A percentile compares a stretch with the other conserved stretches of the same genome.
Conservation (phyloP, 805 yeast species). For the Wickerhamiella kurtzmanii region DNA sequence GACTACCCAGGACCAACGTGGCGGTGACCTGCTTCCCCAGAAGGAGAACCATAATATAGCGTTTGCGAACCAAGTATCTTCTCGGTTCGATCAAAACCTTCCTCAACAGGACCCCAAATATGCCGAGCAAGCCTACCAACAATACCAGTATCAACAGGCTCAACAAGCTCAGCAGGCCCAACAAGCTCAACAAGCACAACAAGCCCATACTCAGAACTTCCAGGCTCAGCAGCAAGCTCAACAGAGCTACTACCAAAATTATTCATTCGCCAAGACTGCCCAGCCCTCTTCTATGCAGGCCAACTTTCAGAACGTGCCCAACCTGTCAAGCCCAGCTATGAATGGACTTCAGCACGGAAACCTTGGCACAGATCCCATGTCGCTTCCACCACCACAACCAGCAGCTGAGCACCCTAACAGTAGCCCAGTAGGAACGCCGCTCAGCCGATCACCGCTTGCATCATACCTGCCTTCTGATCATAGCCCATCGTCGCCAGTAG, state of each 20-base stretch:
- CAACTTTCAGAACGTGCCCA: background rate
- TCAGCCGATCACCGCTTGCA: background rate
- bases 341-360: too few species aligned
- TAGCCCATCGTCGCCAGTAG: background rate
- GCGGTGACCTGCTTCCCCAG: background rate
- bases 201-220: conserved; percentile 2
- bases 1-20: too few species aligned
- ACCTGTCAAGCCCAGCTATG: background rate
- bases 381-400: background rate
- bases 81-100: conserved; percentile 5
- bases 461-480: background rate
- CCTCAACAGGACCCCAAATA: conserved; percentile 9
- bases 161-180: conserved; percentile 8
- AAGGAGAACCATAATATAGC: background rate
- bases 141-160: conserved; percentile 7
- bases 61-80: background rate
- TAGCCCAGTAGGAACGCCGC: background rate
- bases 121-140: conserved; percentile 6
- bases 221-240: conserved; percentile 1
- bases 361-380: background rate
- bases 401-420: background rate
- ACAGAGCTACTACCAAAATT: background rate
- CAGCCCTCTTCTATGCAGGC: background rate
- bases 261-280: background rate
- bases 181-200: conserved; percentile 4